Conservation (phyloP, 306 rosid genomes). For the Cucurbita ficifolia region DNA sequence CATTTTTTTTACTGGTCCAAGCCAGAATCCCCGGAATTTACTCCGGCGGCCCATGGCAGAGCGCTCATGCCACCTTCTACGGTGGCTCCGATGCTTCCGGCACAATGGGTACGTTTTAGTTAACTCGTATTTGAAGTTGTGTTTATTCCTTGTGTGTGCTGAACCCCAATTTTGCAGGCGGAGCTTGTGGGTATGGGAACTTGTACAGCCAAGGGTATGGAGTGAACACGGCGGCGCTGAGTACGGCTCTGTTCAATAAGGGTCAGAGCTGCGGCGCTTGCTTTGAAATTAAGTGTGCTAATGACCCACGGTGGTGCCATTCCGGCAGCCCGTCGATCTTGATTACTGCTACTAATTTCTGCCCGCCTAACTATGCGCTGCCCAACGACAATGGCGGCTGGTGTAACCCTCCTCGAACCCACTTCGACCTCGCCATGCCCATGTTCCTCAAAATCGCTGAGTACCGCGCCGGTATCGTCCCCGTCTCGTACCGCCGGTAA, state of each 20-base stretch:
- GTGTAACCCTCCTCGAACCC: conserved; percentile 97
- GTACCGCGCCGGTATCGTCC: conserved; percentile 97
- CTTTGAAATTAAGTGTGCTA: conserved; percentile 78
- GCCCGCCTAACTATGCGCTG: conserved; percentile 87
- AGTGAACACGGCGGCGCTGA: conserved; percentile 79
- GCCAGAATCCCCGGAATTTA: conserved; percentile 73
- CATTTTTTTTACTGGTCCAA: conserved; percentile 25
- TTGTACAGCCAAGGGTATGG: conserved; percentile 96
- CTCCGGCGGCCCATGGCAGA: conserved; percentile 56
- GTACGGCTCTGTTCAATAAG: conserved; percentile 80
- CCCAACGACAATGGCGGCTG: conserved; percentile 94
- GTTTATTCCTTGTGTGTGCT: neutral
- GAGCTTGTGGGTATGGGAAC: conserved; percentile 97
- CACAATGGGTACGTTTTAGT: conserved; percentile 59
- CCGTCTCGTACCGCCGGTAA: conserved; percentile 79
- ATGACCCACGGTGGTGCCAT: conserved; percentile 67
- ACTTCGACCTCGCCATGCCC: conserved; percentile 98
- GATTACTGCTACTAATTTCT: conserved; percentile 81
- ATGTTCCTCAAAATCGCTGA: conserved; percentile 94
- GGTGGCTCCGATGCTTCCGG: conserved; percentile 97
- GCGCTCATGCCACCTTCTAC: conserved; percentile 90
- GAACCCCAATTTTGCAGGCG: conserved; percentile 25
- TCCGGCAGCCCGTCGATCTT: conserved; percentile 83
- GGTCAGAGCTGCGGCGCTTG: conserved; percentile 90
- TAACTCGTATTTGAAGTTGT: neutral